Evolutionary conservation across 257 asterid genomes (phyloP), one percentile per base, ranked within the genome.

Genomic region (Primulina eburnea): DNA sequence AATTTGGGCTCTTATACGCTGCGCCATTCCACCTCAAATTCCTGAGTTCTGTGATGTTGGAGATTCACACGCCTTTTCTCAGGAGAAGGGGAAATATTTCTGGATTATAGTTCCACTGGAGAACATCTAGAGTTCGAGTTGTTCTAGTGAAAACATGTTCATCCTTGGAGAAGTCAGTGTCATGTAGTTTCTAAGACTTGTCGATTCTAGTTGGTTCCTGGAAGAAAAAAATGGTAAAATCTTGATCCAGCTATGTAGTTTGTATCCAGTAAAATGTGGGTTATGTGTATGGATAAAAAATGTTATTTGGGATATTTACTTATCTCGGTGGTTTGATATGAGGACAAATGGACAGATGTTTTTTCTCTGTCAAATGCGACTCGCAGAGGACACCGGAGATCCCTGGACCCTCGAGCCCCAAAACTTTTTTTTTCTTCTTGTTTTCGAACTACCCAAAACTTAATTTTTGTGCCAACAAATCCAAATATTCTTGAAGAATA

Each of bases 1-100:
- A 1, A 21, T 21, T n/a, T 92, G 98, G 98, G 97, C 98, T 0
- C 71, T 92, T 56, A 87, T 92, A 69, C 86, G 98, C 16, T 92
- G 96, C 21, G 86, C 96, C 4, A 24, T 80, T 32, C 98, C 98
- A 18, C 98, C 98, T 14, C 79, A 83, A 47, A 75, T 88, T 29
- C 98, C 97, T 0, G 90, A 83, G 72, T 67, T 73, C 6, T 84
- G 69, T 18, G 88, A 82, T 20, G 64, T 57, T 59, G 89, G 73
- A 34, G 62, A 61, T 64, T 29, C 80, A 8, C 73, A 74, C 62
- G 68, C 35, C 10, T 78, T 18, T 8, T 62, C 50, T 59, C 57
- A 47, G 64, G 83, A 70, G 55, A 71, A 79, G 28, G 81, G 76
- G 62, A 79, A 74, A 35, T 68, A 72, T 77, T 84, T 70, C 74